Base-by-base conservation (phyloP, 2,329 filamentous ascomycete genomes). In the Lasiodiplodia sp. region DNA sequence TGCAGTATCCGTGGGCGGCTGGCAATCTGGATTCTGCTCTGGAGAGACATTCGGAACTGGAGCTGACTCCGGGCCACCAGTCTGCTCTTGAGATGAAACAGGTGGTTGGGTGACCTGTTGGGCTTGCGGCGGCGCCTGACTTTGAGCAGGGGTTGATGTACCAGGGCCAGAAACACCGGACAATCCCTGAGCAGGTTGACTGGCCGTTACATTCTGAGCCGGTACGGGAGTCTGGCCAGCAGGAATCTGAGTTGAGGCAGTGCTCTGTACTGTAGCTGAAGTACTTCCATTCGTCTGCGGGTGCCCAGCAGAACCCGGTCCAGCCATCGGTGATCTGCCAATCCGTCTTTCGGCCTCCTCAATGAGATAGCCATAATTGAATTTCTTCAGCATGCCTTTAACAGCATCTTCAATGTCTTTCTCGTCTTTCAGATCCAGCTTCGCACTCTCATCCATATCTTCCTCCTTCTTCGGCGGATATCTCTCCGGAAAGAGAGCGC, bases 321-420 rank as follows among this genome's bases (percentile, higher is more conserved):
- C 28, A 18, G 49, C 25, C 40, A 16, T 38, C 4, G 53, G 38
- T 21, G 49, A 6, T 47, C 38, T 55, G 34, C 31, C 57, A 47
- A 67, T 37, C 14, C 57, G 56, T 21, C 49, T 63, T 23, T 68
- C 56, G n/a, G 66, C 66, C 31, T 68, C 56, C 21, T 62, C 66
- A 14, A 68, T 28, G 14, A 68, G n/a, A 47, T 68, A 63, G 10
- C 66, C 66, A n/a, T 53, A 56, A 21, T 60, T 60, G 40, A 68
- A 68, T 38, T 68, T 65, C 49, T 57, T 64, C 51, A 68, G 28
- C 67, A 68, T 68, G 25, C 55, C 67, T n/a, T 68, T 64, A n/a
- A 68, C 67, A 12, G 67, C 67, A 34, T 64, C 60, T 31, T 64
- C 67, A 40, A 68, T 65, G 18, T 68, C 58, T 37, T 58, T 64